phyloP scores from a whole-genome alignment of 2,329 filamentous ascomycete genomes.

The Fusarium beomiforme region DNA sequence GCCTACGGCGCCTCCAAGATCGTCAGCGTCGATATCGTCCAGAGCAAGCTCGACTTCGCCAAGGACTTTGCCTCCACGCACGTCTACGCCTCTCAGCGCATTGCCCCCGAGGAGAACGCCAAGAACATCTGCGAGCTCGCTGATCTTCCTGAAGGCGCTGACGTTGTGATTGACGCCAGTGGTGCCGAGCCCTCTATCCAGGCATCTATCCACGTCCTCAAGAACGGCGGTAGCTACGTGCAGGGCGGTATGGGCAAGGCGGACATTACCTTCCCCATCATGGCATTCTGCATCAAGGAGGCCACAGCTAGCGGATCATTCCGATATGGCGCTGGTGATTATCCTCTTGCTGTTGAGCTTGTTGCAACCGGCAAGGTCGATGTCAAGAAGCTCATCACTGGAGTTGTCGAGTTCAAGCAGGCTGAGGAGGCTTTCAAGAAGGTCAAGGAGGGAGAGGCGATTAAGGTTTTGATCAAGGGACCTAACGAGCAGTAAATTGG shows the following conservation, averaged over 20 bases:
- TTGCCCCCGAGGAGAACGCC: slow-evolving; percentile 78
- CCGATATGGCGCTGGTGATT: slow-evolving; percentile 89
- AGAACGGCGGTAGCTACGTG: slow-evolving; percentile 79
- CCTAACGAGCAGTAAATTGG: slow-evolving; percentile 65
- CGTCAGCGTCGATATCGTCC: slow-evolving; percentile 88
- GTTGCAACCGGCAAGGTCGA: slow-evolving; percentile 78
- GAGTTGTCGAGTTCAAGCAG: slow-evolving; percentile 79
- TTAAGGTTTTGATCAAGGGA: slow-evolving; percentile 74
- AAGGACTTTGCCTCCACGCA: slow-evolving; percentile 77
- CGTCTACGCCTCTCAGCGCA: slow-evolving; percentile 70
- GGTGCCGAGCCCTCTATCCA: slow-evolving; percentile 84
- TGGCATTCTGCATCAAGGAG: slow-evolving; percentile 90
- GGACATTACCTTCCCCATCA: slow-evolving; percentile 92
- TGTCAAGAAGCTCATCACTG: slow-evolving; percentile 84
- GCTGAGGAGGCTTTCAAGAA: slow-evolving; percentile 89
- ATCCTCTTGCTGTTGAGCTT: slow-evolving; percentile 82
- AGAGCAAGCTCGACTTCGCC: slow-evolving; percentile 82
- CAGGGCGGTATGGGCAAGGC: slow-evolving; percentile 91
- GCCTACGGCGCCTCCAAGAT: slow-evolving; percentile 88
- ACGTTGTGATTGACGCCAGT: slow-evolving; percentile 82
- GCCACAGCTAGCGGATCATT: slow-evolving; percentile 88
- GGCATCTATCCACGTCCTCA: slow-evolving; percentile 75
- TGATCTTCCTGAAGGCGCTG: slow-evolving; percentile 73
- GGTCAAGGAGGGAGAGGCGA: slow-evolving; percentile 83
- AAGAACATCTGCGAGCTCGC: slow-evolving; percentile 70